A percentile compares a stretch with the other conserved stretches of the same genome.
These are phyloP conservation scores for Eimeria zaria DNA, from an alignment of 169 alveolate species.

Conservation along the genomic window DNA sequence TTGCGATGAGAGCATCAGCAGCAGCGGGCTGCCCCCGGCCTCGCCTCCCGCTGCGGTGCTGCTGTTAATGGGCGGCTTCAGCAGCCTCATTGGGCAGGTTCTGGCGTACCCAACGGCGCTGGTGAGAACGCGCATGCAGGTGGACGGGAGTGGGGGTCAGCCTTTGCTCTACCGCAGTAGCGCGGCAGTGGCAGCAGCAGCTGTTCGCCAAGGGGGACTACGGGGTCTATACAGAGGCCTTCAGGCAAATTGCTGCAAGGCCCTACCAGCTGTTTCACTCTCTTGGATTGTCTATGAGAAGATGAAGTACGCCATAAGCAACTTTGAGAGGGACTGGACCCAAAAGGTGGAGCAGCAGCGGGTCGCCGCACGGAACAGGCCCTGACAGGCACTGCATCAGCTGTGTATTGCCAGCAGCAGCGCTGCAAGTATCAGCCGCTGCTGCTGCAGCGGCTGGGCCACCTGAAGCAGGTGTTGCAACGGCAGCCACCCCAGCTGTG, in stretches of 20 bases:
- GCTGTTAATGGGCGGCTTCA: slow-evolving; percentile 80
- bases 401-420: too few relatives aligned
- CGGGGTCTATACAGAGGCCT: slow-evolving; percentile 85
- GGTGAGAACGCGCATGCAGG: slow-evolving; percentile 87
- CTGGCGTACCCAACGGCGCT: slow-evolving; percentile 85
- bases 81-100: slow-evolving; percentile 85
- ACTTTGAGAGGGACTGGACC: slow-evolving; percentile 66
- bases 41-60: slow-evolving; percentile 52
- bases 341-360: slow-evolving; percentile 24
- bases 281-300: slow-evolving; percentile 86
- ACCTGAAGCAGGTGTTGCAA: background rate
- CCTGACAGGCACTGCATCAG: slow-evolving; percentile 15
- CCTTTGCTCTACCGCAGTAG: slow-evolving; percentile 70
- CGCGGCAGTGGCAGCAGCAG: slow-evolving; percentile 69
- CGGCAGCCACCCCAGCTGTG: slow-evolving; percentile 1
- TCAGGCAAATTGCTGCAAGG: slow-evolving; percentile 85
- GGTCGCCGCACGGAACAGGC: slow-evolving; percentile 25
- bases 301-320: slow-evolving; percentile 72
- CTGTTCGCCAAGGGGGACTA: slow-evolving; percentile 80
- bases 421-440: background rate
- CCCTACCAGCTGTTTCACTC: slow-evolving; percentile 87
- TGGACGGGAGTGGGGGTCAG: slow-evolving; percentile 84
- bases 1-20: slow-evolving; percentile 64
- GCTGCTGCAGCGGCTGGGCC: background rate
- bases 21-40: slow-evolving; percentile 41